Percentiles rank a stretch among this genome's conserved stretches.
phyloP scores from a whole-genome alignment of 2,329 filamentous ascomycete genomes.

The Exutisphaerella laricina region DNA sequence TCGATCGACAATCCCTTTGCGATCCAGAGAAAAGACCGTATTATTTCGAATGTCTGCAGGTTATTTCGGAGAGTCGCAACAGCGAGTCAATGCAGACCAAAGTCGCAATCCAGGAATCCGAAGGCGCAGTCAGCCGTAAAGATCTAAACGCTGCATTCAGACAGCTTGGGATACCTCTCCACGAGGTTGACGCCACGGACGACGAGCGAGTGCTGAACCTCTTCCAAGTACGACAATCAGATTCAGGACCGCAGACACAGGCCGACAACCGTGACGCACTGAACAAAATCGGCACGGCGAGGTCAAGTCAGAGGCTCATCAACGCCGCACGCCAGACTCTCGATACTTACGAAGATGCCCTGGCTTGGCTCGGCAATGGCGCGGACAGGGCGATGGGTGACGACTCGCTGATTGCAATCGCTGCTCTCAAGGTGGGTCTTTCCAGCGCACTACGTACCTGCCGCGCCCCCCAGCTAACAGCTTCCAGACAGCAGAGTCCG shows the following conservation, averaged over 20 bases:
- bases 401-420: conserved; percentile 55
- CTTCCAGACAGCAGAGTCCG: conserved; percentile 47
- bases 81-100: conserved; percentile 55
- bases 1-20: conserved; percentile 52
- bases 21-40: conserved; percentile 52
- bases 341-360: conserved; percentile 58
- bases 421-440: conserved; percentile 48
- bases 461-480: conserved; percentile 5
- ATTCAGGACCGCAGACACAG: conserved; percentile 50
- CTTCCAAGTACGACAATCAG: conserved; percentile 55
- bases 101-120: conserved; percentile 53
- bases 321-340: conserved; percentile 53
- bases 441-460: conserved; percentile 1
- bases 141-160: conserved; percentile 55
- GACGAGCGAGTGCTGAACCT: conserved; percentile 59
- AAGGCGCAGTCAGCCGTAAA: conserved; percentile 52
- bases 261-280: conserved; percentile 53
- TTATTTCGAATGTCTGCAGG: conserved; percentile 61
- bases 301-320: conserved; percentile 54
- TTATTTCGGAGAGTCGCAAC: conserved; percentile 51
- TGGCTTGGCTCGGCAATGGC: conserved; percentile 55
- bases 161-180: conserved; percentile 50
- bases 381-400: conserved; percentile 43
- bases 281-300: conserved; percentile 54
- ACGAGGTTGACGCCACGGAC: conserved; percentile 40